Evolutionary conservation across 345 rosid species (phyloP).

Genomic region (Psidium friedrichsthalianum): DNA sequence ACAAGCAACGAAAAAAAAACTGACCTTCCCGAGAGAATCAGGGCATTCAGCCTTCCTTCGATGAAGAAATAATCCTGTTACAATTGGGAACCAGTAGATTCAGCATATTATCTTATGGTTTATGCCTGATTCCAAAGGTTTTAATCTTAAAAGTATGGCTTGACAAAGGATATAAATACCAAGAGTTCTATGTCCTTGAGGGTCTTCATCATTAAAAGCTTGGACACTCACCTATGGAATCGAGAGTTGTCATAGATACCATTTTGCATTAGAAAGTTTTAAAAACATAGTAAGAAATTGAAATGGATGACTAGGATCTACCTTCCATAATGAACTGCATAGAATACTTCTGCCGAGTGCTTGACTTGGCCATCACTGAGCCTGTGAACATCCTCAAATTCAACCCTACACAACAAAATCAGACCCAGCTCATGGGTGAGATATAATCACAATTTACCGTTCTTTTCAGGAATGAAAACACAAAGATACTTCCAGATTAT

Average conservation of each 20-base stretch:
- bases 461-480: background rate
- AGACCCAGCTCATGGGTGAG: background rate
- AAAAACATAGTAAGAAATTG: background rate
- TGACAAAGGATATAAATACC: constrained; percentile 30
- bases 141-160: background rate
- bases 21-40: constrained; percentile 70
- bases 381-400: constrained; percentile 84
- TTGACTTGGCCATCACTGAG: constrained; percentile 93
- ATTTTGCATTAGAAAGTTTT: background rate
- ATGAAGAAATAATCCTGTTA: constrained; percentile 87
- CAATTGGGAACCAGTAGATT: background rate
- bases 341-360: constrained; percentile 87
- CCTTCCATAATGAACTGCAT: constrained; percentile 99
- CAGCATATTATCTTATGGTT: background rate
- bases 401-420: constrained; percentile 34
- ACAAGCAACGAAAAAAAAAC: background rate
- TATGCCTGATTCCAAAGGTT: background rate
- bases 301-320: constrained; percentile 10
- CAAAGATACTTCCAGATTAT: background rate
- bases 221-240: constrained; percentile 75
- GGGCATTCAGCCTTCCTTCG: constrained; percentile 79
- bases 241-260: background rate
- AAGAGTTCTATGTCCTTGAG: constrained; percentile 91
- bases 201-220: constrained; percentile 92
- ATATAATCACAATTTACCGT: background rate